Evolutionary conservation across 495 filamentous ascomycete genomes (phyloP).

Genomic region (Choiromyces venosus): DNA sequence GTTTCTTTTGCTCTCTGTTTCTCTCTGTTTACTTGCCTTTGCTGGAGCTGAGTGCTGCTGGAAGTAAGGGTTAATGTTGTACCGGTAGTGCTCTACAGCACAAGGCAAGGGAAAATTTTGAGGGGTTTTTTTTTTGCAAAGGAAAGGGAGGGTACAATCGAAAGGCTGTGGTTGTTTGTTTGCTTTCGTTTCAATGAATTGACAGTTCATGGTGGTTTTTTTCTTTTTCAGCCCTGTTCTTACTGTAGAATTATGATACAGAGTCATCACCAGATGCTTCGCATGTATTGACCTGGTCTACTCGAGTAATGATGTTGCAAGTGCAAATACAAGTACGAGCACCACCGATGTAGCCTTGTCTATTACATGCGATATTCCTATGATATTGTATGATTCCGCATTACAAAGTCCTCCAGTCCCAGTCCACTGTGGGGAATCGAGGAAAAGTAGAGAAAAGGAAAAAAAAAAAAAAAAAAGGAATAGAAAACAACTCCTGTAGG

Average conservation of each 20-base stretch:
- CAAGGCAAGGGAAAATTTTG: background rate
- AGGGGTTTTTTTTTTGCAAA: background rate
- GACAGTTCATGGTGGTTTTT: background rate
- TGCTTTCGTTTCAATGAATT: background rate
- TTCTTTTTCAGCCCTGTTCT: background rate
- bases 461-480: background rate
- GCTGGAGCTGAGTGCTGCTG: background rate
- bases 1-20: background rate
- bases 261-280: background rate
- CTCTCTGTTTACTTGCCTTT: background rate
- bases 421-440: background rate
- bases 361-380: background rate
- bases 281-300: background rate
- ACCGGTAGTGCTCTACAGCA: background rate
- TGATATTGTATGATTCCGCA: background rate
- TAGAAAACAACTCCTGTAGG: background rate
- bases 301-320: background rate
- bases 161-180: background rate
- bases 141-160: background rate
- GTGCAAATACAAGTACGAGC: background rate
- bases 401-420: background rate
- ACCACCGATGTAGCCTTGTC: background rate
- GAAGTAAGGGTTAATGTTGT: background rate
- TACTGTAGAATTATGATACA: background rate
- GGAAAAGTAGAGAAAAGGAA: background rate